A percentile compares a stretch with the other conserved stretches of the same genome.
These are phyloP conservation scores for Malassezia nana DNA, from an alignment of 1,284 basidiomycete species.

Conservation along the genomic window DNA sequence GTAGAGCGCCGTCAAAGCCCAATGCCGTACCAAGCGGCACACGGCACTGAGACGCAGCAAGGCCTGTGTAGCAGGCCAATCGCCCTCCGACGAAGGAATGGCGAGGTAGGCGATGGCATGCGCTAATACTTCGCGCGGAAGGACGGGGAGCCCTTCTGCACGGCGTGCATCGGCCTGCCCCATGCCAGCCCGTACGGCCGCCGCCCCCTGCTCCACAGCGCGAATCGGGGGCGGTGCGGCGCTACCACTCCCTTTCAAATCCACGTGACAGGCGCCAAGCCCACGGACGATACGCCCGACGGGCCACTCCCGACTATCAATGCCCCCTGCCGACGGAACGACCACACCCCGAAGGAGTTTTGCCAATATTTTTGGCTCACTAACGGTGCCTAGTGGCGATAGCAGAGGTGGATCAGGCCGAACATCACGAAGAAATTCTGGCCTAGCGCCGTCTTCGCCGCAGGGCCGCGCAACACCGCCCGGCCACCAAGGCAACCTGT, in stretches of 20 bases:
- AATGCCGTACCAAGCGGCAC: constrained; percentile 25
- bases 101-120: constrained; percentile 23
- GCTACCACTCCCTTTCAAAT: too few relatives aligned
- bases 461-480: constrained; percentile 6
- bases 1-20: constrained; percentile 33
- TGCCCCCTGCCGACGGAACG: not conserved
- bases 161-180: constrained; percentile 6
- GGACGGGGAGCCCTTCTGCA: constrained; percentile 14
- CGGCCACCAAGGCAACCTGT: constrained; percentile 40
- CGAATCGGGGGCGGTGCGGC: not conserved
- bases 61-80: constrained; percentile 22
- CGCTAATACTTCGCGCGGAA: constrained; percentile 35
- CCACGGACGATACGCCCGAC: not conserved
- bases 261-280: not conserved
- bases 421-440: not conserved
- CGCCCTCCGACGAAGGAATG: constrained; percentile 24
- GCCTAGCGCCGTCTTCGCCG: not conserved
- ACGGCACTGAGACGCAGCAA: constrained; percentile 30
- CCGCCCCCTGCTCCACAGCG: not conserved
- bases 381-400: not conserved
- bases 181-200: not conserved
- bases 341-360: not conserved
- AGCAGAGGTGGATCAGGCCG: not conserved
- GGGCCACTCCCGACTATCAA: too few relatives aligned
- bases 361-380: constrained; percentile 1